phyloP scores from a whole-genome alignment of 805 yeast species.

The Danielia oregonensis region DNA sequence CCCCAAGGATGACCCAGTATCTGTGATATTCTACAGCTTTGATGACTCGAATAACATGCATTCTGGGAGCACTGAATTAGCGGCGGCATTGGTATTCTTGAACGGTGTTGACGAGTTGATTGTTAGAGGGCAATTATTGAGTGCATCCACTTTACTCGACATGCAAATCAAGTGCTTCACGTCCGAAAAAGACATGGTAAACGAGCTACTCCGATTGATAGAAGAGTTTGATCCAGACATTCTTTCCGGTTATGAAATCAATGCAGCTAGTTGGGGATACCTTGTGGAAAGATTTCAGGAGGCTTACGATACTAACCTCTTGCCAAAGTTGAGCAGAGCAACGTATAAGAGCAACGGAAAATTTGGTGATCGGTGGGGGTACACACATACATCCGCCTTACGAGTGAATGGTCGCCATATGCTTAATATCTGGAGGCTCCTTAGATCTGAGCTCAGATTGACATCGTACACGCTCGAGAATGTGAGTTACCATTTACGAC shows the following conservation, averaged over 20 bases:
- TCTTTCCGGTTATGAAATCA: constrained; percentile 79
- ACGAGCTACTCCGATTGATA: constrained; percentile 51
- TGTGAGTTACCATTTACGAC: constrained; percentile 63
- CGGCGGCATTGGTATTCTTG: constrained; percentile 5
- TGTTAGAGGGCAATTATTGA: neutral
- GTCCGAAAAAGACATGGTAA: constrained; percentile 58
- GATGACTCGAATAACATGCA: constrained; percentile 35
- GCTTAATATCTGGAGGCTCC: constrained; percentile 78
- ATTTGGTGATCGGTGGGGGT: constrained; percentile 74
- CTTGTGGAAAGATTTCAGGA: constrained; percentile 58
- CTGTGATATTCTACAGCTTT: constrained; percentile 61
- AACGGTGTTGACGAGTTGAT: constrained; percentile 3
- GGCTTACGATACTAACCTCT: constrained; percentile 48
- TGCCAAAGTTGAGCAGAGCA: constrained; percentile 62
- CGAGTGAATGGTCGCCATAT: constrained; percentile 76
- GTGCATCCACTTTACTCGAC: constrained; percentile 4
- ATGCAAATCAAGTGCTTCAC: constrained; percentile 2
- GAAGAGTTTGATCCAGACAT: constrained; percentile 81
- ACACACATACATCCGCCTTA: constrained; percentile 69
- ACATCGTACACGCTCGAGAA: constrained; percentile 74
- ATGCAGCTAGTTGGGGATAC: constrained; percentile 86
- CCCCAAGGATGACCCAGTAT: constrained; percentile 57
- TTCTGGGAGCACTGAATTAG: constrained; percentile 5
- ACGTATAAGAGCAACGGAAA: constrained; percentile 45
- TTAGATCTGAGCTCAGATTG: constrained; percentile 60